Percentiles rank a stretch among this genome's conserved stretches.
Evolutionary conservation across 2,329 filamentous ascomycete species (phyloP).

Genomic region (Ceratocystis huliohia): DNA sequence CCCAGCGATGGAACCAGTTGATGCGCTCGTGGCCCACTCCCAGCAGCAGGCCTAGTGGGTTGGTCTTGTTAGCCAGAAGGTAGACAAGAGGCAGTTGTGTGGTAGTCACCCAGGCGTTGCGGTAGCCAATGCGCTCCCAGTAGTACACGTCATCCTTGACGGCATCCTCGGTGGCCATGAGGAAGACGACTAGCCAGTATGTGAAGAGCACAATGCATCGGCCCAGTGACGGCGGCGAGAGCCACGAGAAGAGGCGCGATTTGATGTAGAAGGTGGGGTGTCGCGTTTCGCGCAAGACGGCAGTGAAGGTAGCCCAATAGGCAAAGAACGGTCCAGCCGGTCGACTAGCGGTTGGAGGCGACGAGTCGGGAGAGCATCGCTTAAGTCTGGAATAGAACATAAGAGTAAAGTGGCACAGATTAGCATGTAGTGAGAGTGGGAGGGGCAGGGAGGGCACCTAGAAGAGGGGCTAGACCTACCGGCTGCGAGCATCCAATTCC

Average conservation of each 20-base stretch:
- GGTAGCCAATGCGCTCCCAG: constrained; percentile 53
- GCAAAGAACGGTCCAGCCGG: constrained; percentile 37
- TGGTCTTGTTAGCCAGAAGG: constrained; percentile 48
- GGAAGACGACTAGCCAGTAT: constrained; percentile 48
- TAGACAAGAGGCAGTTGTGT: constrained; percentile 53
- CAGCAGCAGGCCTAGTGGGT: constrained; percentile 45
- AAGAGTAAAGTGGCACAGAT: too few species aligned
- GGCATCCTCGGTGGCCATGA: constrained; percentile 41
- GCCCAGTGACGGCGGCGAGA: constrained; percentile 47
- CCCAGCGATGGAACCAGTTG: constrained; percentile 64
- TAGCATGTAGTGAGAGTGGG: not conserved
- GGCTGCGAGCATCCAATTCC: constrained; percentile 31
- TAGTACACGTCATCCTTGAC: constrained; percentile 42
- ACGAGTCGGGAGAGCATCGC: constrained; percentile 32
- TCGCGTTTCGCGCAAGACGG: constrained; percentile 42
- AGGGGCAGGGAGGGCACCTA: not conserved
- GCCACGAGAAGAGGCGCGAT: constrained; percentile 38
- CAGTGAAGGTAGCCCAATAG: constrained; percentile 46
- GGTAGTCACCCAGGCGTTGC: constrained; percentile 54
- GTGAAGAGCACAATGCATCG: constrained; percentile 39
- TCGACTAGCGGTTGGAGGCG: constrained; percentile 37
- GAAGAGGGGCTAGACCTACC: constrained; percentile 27
- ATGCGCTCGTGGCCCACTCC: constrained; percentile 56
- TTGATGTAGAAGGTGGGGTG: constrained; percentile 43
- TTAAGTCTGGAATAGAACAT: constrained; percentile 32